These are phyloP conservation scores for Alternaria hordeiaustralica DNA, from an alignment of 2,329 filamentous ascomycete species.

Conservation along the genomic window DNA sequence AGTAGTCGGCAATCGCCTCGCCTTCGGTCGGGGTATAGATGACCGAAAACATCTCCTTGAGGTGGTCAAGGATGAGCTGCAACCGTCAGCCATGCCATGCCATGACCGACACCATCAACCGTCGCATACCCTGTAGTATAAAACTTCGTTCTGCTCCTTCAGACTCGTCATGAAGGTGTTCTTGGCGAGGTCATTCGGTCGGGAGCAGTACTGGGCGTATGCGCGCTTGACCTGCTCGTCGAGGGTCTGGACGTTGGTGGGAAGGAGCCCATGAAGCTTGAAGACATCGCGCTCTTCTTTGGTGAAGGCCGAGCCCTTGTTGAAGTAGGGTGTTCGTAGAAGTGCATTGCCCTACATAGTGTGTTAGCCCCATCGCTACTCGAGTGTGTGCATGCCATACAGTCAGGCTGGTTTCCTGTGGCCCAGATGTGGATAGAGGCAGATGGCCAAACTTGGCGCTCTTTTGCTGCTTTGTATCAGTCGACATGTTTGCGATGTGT, in stretches of 20 bases:
- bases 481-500: constrained; percentile 16
- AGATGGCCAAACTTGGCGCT: constrained; percentile 47
- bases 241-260: constrained; percentile 73
- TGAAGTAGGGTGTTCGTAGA: constrained; percentile 72
- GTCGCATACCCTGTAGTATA: constrained; percentile 72
- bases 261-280: constrained; percentile 74
- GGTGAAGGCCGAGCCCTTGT: constrained; percentile 83
- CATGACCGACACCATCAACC: background rate
- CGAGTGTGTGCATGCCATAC: constrained; percentile 20
- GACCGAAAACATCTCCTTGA: constrained; percentile 88
- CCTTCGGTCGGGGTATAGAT: constrained; percentile 92
- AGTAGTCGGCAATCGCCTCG: constrained; percentile 86
- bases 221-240: constrained; percentile 79
- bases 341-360: constrained; percentile 54
- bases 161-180: constrained; percentile 88
- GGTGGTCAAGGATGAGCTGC: constrained; percentile 74
- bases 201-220: constrained; percentile 76
- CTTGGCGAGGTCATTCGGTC: constrained; percentile 72
- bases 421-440: constrained; percentile 52
- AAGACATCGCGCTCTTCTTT: constrained; percentile 72
- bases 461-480: constrained; percentile 26
- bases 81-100: constrained; percentile 3
- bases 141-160: constrained; percentile 83
- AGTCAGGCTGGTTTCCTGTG: constrained; percentile 49
- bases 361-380: background rate